Evolutionary conservation across 345 rosid genomes (phyloP), one percentile per base, ranked within the genome.

Genomic region (Dimocarpus longan): DNA sequence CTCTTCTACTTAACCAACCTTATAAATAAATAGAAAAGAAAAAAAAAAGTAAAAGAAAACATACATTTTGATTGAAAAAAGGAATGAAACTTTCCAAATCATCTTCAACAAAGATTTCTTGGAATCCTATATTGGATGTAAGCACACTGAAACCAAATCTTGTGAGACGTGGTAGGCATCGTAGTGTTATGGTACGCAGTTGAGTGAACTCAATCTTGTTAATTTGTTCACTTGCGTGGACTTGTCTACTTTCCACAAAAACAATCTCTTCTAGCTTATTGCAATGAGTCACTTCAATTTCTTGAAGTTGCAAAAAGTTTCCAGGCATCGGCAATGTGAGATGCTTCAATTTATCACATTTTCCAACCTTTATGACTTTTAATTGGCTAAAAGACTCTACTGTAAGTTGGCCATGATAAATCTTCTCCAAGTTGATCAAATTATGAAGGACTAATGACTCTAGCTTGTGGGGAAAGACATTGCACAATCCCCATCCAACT

Each of bases 401-500:
- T 19, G 21, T 42, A 19, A 46, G 62, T 44, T 8, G 62, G 3
- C 78, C 80, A 3, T 71, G 39, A 37, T 60, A 81, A 5, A 84
- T 71, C 71, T 76, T 26, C 78, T 73, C 76, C 75, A 78, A 75
- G 19, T 18, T 63, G 19, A 15, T 52, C 78, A 84, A 75, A 71
- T 67, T 75, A 5, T 39, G 13, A 46, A 70, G 70, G 63, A 26
- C 13, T 15, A 78, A 7, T 0, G 79, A 69, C 44, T 66, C 80
- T 73, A 76, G 28, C 39, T 10, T 5, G 8, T 32, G 37, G 37
- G 75, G 77, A 46, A 66, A 81, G 32, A 28, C 71, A 70, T 8
- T 21, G 11, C 5, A 11, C 52, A 0, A 56, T 39, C 16, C 10
- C 16, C 16, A 3, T 19, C 21, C n/a, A 6, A 15, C 5, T 5